Evolutionary conservation across 1,284 basidiomycete species (phyloP).

Genomic region (Serendipita sp.): DNA sequence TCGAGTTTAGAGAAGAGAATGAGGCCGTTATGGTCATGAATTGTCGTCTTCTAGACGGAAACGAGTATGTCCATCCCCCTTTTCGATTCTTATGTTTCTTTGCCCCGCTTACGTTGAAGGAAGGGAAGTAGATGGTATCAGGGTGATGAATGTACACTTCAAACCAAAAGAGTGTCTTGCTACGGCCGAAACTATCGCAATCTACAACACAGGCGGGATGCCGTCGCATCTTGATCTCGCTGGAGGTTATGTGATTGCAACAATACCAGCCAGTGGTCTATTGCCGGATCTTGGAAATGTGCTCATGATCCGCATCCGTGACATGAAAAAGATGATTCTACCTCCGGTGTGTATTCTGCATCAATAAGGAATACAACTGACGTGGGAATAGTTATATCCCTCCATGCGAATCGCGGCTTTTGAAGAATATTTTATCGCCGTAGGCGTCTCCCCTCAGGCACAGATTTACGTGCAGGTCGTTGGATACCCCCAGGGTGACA

Average conservation of each 20-base stretch:
- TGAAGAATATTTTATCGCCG: background rate
- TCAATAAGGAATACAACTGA: background rate
- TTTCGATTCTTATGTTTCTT: background rate
- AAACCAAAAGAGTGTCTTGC: background rate
- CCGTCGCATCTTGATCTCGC: background rate
- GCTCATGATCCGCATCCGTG: background rate
- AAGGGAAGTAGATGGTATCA: background rate
- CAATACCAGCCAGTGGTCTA: background rate
- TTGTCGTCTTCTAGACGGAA: background rate
- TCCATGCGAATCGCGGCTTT: background rate
- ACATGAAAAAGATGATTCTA: background rate
- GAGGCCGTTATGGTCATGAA: background rate
- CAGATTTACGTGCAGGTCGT: background rate
- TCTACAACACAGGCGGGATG: background rate
- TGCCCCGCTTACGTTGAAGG: too few species aligned
- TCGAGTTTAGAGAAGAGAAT: background rate
- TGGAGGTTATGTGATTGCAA: conserved; percentile 1
- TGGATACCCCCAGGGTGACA: background rate
- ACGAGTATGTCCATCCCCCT: background rate
- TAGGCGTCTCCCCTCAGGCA: background rate
- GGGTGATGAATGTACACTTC: background rate
- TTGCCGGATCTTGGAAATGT: background rate
- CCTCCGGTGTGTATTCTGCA: background rate
- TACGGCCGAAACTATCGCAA: background rate
- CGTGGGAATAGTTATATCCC: background rate